A percentile compares a stretch with the other conserved stretches of the same genome.
Conservation (phyloP, 164 flowering plant genomes). For the Aristolochia californica region DNA sequence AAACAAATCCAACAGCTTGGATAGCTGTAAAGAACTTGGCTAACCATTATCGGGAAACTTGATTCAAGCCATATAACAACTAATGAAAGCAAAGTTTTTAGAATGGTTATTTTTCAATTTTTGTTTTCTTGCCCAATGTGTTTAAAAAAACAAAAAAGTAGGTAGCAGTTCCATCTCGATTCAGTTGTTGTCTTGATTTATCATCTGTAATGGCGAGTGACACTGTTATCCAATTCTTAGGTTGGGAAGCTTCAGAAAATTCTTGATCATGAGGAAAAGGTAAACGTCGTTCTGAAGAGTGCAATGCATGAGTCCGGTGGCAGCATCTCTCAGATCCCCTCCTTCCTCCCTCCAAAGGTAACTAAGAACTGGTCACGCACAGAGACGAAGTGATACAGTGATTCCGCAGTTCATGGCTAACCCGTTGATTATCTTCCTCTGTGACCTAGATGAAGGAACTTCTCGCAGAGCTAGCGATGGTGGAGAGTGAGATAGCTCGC, state of each 20-base stretch:
- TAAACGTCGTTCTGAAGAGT: slow-evolving; percentile 44
- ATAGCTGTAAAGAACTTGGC: too few relatives aligned
- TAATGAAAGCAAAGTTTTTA: too few relatives aligned
- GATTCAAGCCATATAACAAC: too few relatives aligned
- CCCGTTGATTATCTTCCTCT: neutral
- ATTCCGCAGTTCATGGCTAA: neutral
- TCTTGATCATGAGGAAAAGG: slow-evolving; percentile 58
- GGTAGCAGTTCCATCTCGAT: too few relatives aligned
- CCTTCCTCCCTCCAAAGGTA: slow-evolving; percentile 64
- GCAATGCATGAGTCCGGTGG: slow-evolving; percentile 25
- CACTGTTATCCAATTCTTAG: slow-evolving; percentile 20
- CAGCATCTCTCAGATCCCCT: slow-evolving; percentile 39
- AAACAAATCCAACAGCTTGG: too few relatives aligned
- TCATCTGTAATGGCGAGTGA: neutral
- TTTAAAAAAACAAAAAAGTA: too few relatives aligned
- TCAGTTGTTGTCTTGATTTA: too few relatives aligned
- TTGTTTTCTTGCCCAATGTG: too few relatives aligned
- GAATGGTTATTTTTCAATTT: too few relatives aligned
- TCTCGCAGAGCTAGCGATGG: slow-evolving; percentile 60
- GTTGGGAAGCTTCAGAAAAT: slow-evolving; percentile 49
- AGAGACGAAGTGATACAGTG: too few relatives aligned
- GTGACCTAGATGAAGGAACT: slow-evolving; percentile 53
- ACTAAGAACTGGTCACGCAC: too few relatives aligned
- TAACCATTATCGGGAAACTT: too few relatives aligned
- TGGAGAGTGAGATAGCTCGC: slow-evolving; percentile 67